Conservation (phyloP, 225 moss, liverwort and hornwort species). For the Thuidium tamariscinum region DNA sequence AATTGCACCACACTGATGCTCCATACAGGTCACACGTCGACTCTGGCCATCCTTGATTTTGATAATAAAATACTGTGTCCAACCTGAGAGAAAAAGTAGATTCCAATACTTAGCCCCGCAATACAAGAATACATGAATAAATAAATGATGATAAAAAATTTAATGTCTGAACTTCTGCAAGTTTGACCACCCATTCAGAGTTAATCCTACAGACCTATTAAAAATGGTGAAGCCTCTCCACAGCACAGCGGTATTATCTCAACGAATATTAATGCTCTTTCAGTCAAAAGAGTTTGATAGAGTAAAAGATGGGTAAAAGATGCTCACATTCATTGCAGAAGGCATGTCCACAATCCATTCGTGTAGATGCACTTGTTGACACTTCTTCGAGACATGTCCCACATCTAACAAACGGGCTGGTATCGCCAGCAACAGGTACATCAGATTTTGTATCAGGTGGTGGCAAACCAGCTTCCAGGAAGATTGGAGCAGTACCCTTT, state of each 20-base stretch:
- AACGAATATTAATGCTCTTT: background rate
- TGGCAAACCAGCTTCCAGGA: slow-evolving; percentile 85
- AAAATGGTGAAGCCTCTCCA: background rate
- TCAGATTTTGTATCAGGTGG: slow-evolving; percentile 42
- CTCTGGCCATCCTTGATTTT: slow-evolving; percentile 98
- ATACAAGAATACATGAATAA: background rate
- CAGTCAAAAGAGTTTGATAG: background rate
- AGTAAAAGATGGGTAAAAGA: background rate
- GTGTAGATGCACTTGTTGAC: slow-evolving; percentile 41
- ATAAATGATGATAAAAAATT: background rate
- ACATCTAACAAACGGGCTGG: slow-evolving; percentile 40
- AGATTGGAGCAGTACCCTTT: slow-evolving; percentile 66
- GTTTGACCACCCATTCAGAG: background rate
- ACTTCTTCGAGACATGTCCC: slow-evolving; percentile 85
- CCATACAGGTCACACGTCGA: slow-evolving; percentile 92
- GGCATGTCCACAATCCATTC: slow-evolving; percentile 93
- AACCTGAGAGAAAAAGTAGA: slow-evolving; percentile 40
- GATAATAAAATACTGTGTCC: slow-evolving; percentile 91
- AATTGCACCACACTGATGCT: slow-evolving; percentile 83
- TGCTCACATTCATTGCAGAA: slow-evolving; percentile 89
- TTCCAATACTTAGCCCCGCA: background rate
- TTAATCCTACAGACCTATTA: background rate
- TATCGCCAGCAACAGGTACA: slow-evolving; percentile 1
- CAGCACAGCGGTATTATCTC: background rate
- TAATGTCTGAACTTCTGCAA: background rate